Evolutionary conservation across 2,329 filamentous ascomycete genomes (phyloP), one percentile per base, ranked within the genome.

Genomic region (Microsporum canis): DNA sequence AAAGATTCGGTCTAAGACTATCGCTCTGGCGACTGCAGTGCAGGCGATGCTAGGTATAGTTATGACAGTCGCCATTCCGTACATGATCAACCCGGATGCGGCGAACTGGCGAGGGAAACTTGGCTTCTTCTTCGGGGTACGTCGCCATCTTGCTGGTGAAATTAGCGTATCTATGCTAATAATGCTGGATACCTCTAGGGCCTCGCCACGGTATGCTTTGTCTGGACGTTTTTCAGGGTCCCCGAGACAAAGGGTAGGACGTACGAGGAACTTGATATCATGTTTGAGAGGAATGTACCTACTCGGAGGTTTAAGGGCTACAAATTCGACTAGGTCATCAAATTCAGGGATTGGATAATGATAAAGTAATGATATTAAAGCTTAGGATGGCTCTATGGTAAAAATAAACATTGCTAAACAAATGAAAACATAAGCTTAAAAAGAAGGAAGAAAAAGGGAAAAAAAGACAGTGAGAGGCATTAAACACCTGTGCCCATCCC

Each of bases 1-100:
- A 2, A 66, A 66, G 1, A 68, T 78, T 1, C 71, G 76, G 0
- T 77, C 76, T 62, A 76, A 76, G 51, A 82, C 79, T n/a, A 79
- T 69, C 60, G 69, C 70, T 34, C 66, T 78, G 17, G 73, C 75
- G 6, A 76, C 73, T 0, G 71, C 72, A 1, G 71, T 71, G 0
- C 74, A 78, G 63, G 68, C 72, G 1, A 60, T 75, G 1, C 71
- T 75, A 60, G 75, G 74, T 2, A 72, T 76, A 17, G 68, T 72
- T 12, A 73, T 75, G 70, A 73, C 72, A 29, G 68, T 77, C 33
- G 69, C 70, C 2, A 71, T 76, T 43, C 75, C 73, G 1, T 75
- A 76, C 62, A 71, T 72, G 70, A 70, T 77, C 31, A 77, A 76
- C 60, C 71, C 71, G 3, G 71, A 73, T 59, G 64, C 67, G 36